These are phyloP conservation scores for Penicillium malachiteum DNA, from an alignment of 495 filamentous ascomycete species.

Conservation along the genomic window DNA sequence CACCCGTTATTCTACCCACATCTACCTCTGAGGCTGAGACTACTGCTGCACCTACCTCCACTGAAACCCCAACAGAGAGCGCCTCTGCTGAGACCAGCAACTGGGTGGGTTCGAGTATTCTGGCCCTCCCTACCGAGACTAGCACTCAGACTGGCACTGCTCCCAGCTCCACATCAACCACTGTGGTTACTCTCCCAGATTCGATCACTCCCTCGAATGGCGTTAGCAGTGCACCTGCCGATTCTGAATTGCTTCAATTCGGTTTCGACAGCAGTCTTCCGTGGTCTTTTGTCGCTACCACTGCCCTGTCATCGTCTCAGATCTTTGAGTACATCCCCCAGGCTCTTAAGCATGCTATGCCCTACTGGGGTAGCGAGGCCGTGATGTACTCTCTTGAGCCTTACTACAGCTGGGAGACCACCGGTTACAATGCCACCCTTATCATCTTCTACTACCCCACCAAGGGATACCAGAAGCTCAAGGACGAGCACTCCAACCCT, in stretches of 20 bases:
- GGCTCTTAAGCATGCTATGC: conserved; percentile 68
- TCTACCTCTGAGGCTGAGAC: conserved; percentile 16
- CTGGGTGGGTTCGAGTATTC: conserved; percentile 31
- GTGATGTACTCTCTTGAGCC: conserved; percentile 76
- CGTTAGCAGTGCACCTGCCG: conserved; percentile 52
- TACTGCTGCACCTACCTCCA: conserved; percentile 11
- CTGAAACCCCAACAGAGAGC: conserved; percentile 12
- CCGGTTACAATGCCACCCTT: conserved; percentile 82
- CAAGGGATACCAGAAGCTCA: conserved; percentile 60
- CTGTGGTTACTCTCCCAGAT: conserved; percentile 63
- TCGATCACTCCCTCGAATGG: conserved; percentile 68
- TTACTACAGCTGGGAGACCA: conserved; percentile 65
- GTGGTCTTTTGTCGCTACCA: conserved; percentile 75
- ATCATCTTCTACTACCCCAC: conserved; percentile 72
- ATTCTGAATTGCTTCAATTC: conserved; percentile 73
- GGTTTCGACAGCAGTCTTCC: conserved; percentile 79
- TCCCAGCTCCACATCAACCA: conserved; percentile 31
- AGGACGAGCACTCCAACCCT: conserved; percentile 64
- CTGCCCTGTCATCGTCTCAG: conserved; percentile 70
- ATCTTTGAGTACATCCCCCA: conserved; percentile 80
- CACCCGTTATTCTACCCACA: conserved; percentile 19
- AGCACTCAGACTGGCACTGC: conserved; percentile 31
- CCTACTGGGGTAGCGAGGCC: conserved; percentile 44
- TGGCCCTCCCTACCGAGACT: conserved; percentile 23
- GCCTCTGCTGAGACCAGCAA: conserved; percentile 7